Conservation (phyloP, 805 yeast species). For the Saturnispora mendoncae region DNA sequence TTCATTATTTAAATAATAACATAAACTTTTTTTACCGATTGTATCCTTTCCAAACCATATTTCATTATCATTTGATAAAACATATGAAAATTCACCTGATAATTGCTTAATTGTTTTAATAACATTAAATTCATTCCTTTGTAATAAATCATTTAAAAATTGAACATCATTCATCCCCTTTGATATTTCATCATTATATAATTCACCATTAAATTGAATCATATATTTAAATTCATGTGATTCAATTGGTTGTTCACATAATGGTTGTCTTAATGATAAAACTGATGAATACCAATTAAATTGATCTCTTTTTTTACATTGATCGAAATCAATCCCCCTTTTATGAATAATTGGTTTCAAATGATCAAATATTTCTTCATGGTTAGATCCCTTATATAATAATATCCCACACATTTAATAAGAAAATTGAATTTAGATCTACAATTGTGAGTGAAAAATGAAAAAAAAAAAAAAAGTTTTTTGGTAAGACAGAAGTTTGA, state of each 20-base stretch:
- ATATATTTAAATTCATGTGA: conserved; percentile 25
- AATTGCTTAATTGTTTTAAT: conserved; percentile 34
- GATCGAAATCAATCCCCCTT: conserved; percentile 58
- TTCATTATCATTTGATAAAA: conserved; percentile 37
- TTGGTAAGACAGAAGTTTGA: no score
- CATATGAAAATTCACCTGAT: conserved; percentile 80
- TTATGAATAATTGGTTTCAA: conserved; percentile 39
- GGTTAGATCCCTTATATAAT: conserved; percentile 21
- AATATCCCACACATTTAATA: conserved; percentile 50
- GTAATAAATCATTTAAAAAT: conserved; percentile 32
- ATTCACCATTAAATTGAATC: conserved; percentile 86
- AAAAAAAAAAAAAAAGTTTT: no score
- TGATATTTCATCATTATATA: conserved; percentile 53
- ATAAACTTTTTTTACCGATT: conserved; percentile 72
- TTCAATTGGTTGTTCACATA: conserved; percentile 61
- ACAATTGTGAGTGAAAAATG: neutral
- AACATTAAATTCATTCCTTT: conserved; percentile 28
- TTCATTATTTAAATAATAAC: conserved; percentile 30
- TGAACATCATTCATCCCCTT: conserved; percentile 51
- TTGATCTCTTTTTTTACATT: conserved; percentile 25
- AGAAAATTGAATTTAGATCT: no score
- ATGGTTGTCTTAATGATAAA: conserved; percentile 70
- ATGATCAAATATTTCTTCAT: conserved; percentile 21
- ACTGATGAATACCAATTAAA: conserved; percentile 52
- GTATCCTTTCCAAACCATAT: conserved; percentile 78